phyloP scores from a whole-genome alignment of 208 protist genomes.

The Trypanosoma caninum region DNA sequence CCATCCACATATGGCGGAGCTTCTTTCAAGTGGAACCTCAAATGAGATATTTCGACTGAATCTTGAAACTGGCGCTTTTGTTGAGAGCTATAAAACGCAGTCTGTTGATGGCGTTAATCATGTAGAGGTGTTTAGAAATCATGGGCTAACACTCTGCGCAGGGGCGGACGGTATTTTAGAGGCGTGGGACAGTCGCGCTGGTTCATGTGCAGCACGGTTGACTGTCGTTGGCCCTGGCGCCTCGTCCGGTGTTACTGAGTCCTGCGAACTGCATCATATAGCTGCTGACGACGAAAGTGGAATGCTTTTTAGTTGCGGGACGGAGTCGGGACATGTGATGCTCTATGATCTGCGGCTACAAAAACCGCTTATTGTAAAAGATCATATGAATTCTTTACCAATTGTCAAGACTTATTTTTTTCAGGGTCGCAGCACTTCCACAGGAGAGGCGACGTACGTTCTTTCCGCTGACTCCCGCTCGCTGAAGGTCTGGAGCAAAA shows the following conservation, averaged over 20 bases:
- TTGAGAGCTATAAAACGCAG: conserved; percentile 76
- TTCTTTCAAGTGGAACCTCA: conserved; percentile 74
- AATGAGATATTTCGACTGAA: conserved; percentile 80
- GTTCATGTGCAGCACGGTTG: conserved; percentile 41
- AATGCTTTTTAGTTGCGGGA: conserved; percentile 81
- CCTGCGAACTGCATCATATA: conserved; percentile 65
- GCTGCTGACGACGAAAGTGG: conserved; percentile 57
- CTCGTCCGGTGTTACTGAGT: conserved; percentile 27
- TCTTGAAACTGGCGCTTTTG: conserved; percentile 79
- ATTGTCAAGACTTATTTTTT: conserved; percentile 94
- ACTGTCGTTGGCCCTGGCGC: conserved; percentile 40
- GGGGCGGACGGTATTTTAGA: conserved; percentile 76
- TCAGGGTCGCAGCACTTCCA: conserved; percentile 70
- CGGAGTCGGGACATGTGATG: conserved; percentile 70
- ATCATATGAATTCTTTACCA: conserved; percentile 95
- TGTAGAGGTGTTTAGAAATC: conserved; percentile 63
- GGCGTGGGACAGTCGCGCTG: conserved; percentile 73
- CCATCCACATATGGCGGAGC: conserved; percentile 63
- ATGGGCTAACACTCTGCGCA: conserved; percentile 62
- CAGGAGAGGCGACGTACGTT: conserved; percentile 63
- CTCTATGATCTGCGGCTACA: conserved; percentile 88
- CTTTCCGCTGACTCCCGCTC: conserved; percentile 88
- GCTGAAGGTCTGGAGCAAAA: conserved; percentile 93
- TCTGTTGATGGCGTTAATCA: conserved; percentile 53
- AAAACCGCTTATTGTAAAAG: conserved; percentile 90